Percentiles rank a stretch among this genome's conserved stretches.
These are phyloP conservation scores for Dittrichia graveolens DNA, from an alignment of 129 eudicot species.

Conservation along the genomic window DNA sequence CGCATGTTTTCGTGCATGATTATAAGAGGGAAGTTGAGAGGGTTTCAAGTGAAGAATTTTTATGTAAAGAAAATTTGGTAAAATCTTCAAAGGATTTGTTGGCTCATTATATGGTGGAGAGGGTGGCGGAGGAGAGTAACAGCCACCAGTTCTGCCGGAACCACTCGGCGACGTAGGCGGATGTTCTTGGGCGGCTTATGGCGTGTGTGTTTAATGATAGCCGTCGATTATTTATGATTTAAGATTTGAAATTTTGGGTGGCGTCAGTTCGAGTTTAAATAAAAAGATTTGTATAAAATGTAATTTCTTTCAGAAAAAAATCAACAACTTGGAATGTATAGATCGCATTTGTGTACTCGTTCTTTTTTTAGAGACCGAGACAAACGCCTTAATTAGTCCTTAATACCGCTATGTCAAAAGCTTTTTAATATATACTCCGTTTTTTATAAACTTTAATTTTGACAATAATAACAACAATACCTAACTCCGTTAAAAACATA, in stretches of 20 bases:
- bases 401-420: too few species aligned
- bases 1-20: constrained; percentile 93
- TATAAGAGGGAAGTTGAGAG: constrained; percentile 69
- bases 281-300: constrained; percentile 24
- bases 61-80: constrained; percentile 89
- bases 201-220: constrained; percentile 12
- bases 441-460: too few species aligned
- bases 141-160: constrained; percentile 62
- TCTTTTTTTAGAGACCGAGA: background rate
- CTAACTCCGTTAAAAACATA: too few species aligned
- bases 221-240: constrained; percentile 41
- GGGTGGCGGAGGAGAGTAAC: constrained; percentile 52
- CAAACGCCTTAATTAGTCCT: background rate
- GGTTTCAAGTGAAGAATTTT: constrained; percentile 82
- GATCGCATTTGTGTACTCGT: background rate
- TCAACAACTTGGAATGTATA: background rate
- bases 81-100: constrained; percentile 68
- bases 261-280: constrained; percentile 18
- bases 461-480: too few species aligned
- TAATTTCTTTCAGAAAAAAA: constrained; percentile 19
- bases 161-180: constrained; percentile 20
- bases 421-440: too few species aligned
- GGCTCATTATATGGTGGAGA: constrained; percentile 86
- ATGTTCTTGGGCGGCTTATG: background rate
- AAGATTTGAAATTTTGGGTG: constrained; percentile 39